Evolutionary conservation across 805 yeast genomes (phyloP).

Genomic region (Saturnispora silvae): DNA sequence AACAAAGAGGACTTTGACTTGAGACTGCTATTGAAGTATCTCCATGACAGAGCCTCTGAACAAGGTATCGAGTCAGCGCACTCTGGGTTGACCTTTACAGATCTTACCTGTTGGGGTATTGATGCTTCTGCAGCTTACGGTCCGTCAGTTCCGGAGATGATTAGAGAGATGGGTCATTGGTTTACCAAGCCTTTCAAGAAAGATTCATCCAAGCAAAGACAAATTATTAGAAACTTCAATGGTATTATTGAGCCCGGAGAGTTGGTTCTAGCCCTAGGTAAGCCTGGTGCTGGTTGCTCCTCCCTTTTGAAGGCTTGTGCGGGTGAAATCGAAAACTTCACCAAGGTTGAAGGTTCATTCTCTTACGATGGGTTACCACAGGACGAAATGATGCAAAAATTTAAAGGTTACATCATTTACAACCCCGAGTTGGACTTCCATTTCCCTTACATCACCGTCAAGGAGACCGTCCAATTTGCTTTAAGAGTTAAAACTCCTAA

Average conservation of each 20-base stretch:
- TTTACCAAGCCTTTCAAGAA: conserved; percentile 26
- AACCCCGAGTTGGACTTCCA: conserved; percentile 60
- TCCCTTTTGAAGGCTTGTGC: conserved; percentile 56
- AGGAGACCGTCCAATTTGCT: conserved; percentile 63
- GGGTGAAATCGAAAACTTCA: conserved; percentile 35
- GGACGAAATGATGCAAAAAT: conserved; percentile 46
- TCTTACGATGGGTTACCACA: conserved; percentile 55
- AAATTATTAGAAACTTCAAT: conserved; percentile 31
- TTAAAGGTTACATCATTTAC: conserved; percentile 44
- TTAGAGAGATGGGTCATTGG: conserved; percentile 24
- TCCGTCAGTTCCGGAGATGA: conserved; percentile 35
- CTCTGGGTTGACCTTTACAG: conserved; percentile 40
- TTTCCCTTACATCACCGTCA: conserved; percentile 68
- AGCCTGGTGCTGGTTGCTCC: conserved; percentile 78
- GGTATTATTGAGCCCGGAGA: conserved; percentile 49
- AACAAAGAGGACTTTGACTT: conserved; percentile 38
- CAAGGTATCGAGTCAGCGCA: conserved; percentile 39
- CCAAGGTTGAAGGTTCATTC: conserved; percentile 43
- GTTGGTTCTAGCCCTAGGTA: conserved; percentile 56
- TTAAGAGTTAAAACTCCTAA: conserved; percentile 59
- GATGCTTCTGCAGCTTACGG: conserved; percentile 46
- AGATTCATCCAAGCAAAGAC: conserved; percentile 24
- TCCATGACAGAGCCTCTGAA: conserved; percentile 28
- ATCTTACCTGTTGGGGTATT: conserved; percentile 34
- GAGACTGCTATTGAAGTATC: conserved; percentile 31